Conservation (phyloP, 2,329 filamentous ascomycete genomes). For the Aspergillus eucalypticola region DNA sequence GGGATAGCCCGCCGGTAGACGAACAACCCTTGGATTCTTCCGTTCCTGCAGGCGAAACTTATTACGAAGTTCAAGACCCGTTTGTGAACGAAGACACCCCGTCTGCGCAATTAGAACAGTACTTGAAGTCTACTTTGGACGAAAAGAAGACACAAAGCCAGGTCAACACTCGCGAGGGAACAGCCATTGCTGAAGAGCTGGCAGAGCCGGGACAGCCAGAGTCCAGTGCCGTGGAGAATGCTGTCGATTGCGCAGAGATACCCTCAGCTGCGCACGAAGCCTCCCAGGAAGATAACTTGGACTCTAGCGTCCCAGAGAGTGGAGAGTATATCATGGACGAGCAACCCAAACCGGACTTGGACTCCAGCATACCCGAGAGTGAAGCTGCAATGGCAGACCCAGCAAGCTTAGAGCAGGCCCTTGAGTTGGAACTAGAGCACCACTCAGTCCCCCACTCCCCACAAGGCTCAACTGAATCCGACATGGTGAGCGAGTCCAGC, state of each 20-base stretch:
- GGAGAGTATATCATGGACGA: neutral
- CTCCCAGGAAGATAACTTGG: neutral
- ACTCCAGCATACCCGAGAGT: neutral
- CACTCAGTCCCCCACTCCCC: neutral
- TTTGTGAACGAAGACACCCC: neutral
- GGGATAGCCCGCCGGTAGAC: neutral
- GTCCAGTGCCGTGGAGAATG: too few relatives aligned
- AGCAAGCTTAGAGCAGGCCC: neutral
- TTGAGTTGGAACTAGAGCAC: neutral
- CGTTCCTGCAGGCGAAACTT: neutral
- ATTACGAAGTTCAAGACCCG: neutral
- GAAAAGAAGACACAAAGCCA: neutral
- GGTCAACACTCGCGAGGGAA: neutral
- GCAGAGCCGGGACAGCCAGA: neutral
- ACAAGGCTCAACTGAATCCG: neutral
- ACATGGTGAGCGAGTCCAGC: slow-evolving; percentile 7
- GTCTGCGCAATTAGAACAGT: neutral
- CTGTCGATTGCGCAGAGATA: neutral
- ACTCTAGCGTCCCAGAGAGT: neutral
- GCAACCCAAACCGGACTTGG: neutral
- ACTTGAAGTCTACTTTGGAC: neutral
- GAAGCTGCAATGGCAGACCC: neutral
- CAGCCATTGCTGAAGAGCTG: neutral
- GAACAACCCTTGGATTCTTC: neutral
- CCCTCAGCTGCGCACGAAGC: neutral